phyloP scores from a whole-genome alignment of 2,329 filamentous ascomycete species.

The Verticillium alfalfae region DNA sequence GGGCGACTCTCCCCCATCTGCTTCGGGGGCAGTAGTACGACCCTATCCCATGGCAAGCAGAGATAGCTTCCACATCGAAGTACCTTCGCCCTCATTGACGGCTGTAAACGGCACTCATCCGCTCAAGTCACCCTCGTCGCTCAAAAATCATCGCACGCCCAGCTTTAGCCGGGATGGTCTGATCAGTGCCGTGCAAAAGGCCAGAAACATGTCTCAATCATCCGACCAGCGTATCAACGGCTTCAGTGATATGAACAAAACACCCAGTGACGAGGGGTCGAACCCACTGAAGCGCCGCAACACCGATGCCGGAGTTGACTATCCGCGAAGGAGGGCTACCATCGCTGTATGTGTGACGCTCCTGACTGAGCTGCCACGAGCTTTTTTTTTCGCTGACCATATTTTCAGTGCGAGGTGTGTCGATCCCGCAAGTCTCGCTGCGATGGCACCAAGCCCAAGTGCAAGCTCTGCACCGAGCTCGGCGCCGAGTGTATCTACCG shows the following conservation, averaged over 20 bases:
- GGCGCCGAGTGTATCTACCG: slow-evolving; percentile 80
- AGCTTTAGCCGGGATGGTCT: slow-evolving; percentile 52
- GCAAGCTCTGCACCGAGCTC: slow-evolving; percentile 76
- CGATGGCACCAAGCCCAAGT: slow-evolving; percentile 75
- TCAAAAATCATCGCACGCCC: slow-evolving; percentile 40
- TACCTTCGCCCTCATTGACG: slow-evolving; percentile 38
- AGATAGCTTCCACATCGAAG: slow-evolving; percentile 43
- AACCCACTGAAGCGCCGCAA: slow-evolving; percentile 58
- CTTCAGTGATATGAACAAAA: slow-evolving; percentile 29
- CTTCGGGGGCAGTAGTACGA: slow-evolving; percentile 29
- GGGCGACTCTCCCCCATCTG: slow-evolving; percentile 44
- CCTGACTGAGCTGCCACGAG: neutral
- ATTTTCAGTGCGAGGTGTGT: slow-evolving; percentile 69
- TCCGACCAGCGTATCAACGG: slow-evolving; percentile 42
- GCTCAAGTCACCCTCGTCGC: slow-evolving; percentile 46
- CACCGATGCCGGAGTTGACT: slow-evolving; percentile 56
- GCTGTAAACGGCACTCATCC: slow-evolving; percentile 32
- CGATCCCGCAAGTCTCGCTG: slow-evolving; percentile 75
- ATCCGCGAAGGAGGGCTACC: slow-evolving; percentile 58
- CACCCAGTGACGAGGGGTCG: slow-evolving; percentile 43
- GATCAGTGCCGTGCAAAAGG: slow-evolving; percentile 46
- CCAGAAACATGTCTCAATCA: slow-evolving; percentile 49
- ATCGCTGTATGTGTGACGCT: slow-evolving; percentile 50
- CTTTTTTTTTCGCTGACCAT: neutral
- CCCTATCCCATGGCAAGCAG: slow-evolving; percentile 39